These are phyloP conservation scores for Eudorina sp. DNA, from an alignment of 139 green algal species.

Conservation along the genomic window DNA sequence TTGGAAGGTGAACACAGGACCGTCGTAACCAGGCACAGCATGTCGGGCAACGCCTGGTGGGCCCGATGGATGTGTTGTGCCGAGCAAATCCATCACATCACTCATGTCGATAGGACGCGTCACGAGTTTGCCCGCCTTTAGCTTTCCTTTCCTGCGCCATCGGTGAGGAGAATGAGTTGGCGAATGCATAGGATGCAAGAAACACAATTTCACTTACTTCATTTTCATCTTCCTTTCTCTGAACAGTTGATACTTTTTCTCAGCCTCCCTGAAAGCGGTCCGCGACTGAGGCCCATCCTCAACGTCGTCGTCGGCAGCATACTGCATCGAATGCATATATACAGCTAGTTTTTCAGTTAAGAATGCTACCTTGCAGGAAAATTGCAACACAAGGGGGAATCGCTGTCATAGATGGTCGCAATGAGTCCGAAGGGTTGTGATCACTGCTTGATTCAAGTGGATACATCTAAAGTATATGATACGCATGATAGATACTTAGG, in stretches of 20 bases:
- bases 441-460: no score
- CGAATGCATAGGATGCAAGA: not conserved
- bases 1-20: conserved; percentile 29
- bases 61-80: not conserved
- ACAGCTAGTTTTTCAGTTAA: no score
- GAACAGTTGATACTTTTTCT: conserved; percentile 76
- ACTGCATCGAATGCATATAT: not conserved
- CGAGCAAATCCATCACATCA: conserved; percentile 64
- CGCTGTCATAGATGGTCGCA: no score
- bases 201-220: conserved; percentile 39
- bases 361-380: no score
- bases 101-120: conserved; percentile 61
- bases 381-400: no score
- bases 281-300: not conserved
- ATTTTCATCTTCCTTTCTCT: conserved; percentile 49
- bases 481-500: no score
- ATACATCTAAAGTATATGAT: no score
- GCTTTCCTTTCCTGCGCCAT: conserved; percentile 59
- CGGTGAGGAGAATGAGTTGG: no score
- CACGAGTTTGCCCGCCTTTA: conserved; percentile 40
- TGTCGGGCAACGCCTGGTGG: not conserved
- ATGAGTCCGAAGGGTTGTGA: no score
- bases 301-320: not conserved
- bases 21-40: not conserved
- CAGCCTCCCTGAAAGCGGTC: conserved; percentile 68